Conservation (phyloP, 768 basidiomycete species). For the Macrocybe gigantea region DNA sequence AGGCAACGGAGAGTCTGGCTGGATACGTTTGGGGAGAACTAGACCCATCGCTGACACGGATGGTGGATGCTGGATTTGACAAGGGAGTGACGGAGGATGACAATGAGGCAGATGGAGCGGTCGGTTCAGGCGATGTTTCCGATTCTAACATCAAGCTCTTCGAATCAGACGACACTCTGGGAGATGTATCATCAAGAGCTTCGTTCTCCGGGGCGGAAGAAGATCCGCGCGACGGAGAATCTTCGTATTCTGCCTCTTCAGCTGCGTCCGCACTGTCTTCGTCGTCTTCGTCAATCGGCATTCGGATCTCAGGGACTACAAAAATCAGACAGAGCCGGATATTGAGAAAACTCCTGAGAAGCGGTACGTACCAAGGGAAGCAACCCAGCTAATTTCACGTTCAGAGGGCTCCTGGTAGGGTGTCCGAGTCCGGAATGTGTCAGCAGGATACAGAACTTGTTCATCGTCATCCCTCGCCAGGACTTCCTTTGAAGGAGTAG, state of each 20-base stretch:
- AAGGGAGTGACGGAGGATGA: conserved; percentile 40
- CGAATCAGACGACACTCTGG: conserved; percentile 50
- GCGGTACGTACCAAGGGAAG: conserved; percentile 53
- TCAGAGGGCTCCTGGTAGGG: conserved; percentile 44
- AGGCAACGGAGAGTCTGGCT: conserved; percentile 54
- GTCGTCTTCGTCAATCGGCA: conserved; percentile 56
- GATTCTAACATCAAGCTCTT: conserved; percentile 61
- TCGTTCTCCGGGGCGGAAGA: conserved; percentile 34
- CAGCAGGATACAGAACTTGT: conserved; percentile 57
- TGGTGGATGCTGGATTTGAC: conserved; percentile 30
- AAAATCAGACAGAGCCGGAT: conserved; percentile 7
- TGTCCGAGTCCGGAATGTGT: conserved; percentile 42
- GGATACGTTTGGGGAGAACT: conserved; percentile 54
- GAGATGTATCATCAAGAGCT: conserved; percentile 45
- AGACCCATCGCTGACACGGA: conserved; percentile 28
- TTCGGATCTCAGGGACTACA: conserved; percentile 52
- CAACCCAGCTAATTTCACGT: conserved; percentile 73
- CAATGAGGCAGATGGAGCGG: conserved; percentile 36
- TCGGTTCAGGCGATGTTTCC: conserved; percentile 49
- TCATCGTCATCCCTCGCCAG: conserved; percentile 58
- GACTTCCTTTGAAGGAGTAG: conserved; percentile 63
- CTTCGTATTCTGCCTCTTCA: conserved; percentile 30
- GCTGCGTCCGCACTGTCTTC: conserved; percentile 49
- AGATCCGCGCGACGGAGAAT: conserved; percentile 42
- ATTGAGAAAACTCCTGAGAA: not conserved